Evolutionary conservation across 2,329 filamentous ascomycete genomes (phyloP), one percentile per base, ranked within the genome.

Genomic region (Aureobasidium melanogenum): DNA sequence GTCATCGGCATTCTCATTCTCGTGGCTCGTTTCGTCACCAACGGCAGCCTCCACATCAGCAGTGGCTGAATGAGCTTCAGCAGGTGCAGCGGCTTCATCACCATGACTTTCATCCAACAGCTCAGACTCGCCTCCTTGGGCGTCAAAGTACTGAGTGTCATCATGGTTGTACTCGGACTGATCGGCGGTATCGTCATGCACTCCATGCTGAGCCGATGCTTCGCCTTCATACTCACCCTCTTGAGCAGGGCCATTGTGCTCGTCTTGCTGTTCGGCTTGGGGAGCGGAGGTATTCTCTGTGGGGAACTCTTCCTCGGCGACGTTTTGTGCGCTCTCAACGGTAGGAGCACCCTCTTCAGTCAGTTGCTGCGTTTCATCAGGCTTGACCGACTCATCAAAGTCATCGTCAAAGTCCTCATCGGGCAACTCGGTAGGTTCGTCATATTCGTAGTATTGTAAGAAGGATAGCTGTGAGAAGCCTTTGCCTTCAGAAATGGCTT

Each of bases 401-500:
- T 54, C 58, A 39, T 64, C 56, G 28, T 47, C 56, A 43, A 64
- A 61, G 28, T 63, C 50, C 26, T 55, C 50, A 46, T 61, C 58
- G 34, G 58, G 58, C 24, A 61, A 54, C 32, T 60, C 63, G 32
- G 50, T 60, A 22, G 44, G 34, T n/a, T 65, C 63, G 43, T 63
- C 60, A 36, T 66, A 65, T 19, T 60, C 64, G 32, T 64, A 58
- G 28, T 63, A 57, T 34, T 63, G 62, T 30, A 64, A 32, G 39
- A 70, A 67, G 14, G 67, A 62, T 26, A 84, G 72, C 32, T 80
- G 74, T 1, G 81, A 80, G 61, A 84, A 75, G 14, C 84, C 84
- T 70, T 82, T 82, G 19, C 84, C 83, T 66, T 82, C 76, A 22
- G 77, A 75, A 61, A 79, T 83, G 67, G 79, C 80, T 65, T 77